Evolutionary conservation across 495 filamentous ascomycete species (phyloP).

Genomic region (Aspergillus olivimuriae): DNA sequence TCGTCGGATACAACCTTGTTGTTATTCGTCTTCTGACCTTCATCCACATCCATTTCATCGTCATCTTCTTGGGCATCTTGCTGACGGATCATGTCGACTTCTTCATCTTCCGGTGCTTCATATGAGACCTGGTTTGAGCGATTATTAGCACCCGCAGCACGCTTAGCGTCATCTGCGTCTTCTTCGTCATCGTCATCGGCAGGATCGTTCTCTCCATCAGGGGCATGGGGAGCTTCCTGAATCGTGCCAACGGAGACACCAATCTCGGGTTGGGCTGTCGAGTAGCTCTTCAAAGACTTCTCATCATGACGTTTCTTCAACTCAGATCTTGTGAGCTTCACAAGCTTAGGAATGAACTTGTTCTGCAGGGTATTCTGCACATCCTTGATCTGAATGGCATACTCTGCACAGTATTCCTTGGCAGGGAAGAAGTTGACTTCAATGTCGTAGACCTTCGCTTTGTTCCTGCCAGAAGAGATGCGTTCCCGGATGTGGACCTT

Average conservation of each 20-base stretch:
- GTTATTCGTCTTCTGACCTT: slow-evolving; percentile 11
- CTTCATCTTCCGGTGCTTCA: slow-evolving; percentile 85
- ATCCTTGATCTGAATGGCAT: slow-evolving; percentile 72
- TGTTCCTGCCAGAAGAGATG: slow-evolving; percentile 56
- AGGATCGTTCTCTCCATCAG: slow-evolving; percentile 52
- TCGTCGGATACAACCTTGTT: slow-evolving; percentile 30
- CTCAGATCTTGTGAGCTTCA: slow-evolving; percentile 61
- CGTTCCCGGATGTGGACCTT: slow-evolving; percentile 72
- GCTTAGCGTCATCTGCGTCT: slow-evolving; percentile 80
- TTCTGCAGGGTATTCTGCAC: slow-evolving; percentile 72
- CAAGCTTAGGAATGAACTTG: slow-evolving; percentile 67
- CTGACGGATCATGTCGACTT: slow-evolving; percentile 59
- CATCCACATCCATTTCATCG: slow-evolving; percentile 37
- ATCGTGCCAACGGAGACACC: slow-evolving; percentile 69
- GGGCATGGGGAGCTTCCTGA: slow-evolving; percentile 50
- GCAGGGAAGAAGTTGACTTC: slow-evolving; percentile 76
- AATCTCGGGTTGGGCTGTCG: slow-evolving; percentile 70
- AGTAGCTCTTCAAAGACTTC: slow-evolving; percentile 51
- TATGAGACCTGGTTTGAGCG: slow-evolving; percentile 77
- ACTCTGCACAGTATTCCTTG: slow-evolving; percentile 75
- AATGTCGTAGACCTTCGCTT: slow-evolving; percentile 80
- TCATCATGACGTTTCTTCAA: slow-evolving; percentile 69
- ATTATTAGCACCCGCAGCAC: slow-evolving; percentile 66
- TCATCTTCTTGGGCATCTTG: slow-evolving; percentile 39
- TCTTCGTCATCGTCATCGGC: slow-evolving; percentile 71